Base-by-base conservation (phyloP, 2,329 filamentous ascomycete genomes). In the Microdochium trichocladiopsis region DNA sequence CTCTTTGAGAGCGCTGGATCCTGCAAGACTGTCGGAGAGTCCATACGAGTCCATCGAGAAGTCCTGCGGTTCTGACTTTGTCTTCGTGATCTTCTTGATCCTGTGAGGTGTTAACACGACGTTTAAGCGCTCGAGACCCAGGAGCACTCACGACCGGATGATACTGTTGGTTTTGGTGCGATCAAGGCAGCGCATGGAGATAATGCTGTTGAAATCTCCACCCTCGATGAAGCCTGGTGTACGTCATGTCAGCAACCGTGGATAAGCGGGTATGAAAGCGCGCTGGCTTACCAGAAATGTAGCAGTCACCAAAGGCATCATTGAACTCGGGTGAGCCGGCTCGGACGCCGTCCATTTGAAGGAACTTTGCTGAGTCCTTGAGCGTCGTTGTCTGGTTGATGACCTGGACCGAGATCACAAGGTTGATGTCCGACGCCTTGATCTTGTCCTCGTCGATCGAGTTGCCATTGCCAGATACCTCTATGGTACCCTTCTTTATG, bases 221-320 rank as follows among this genome's bases (percentile, higher is more conserved):
- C 50, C 50, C 41, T 51, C 41, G n/a, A 51, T 22, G 41, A 51
- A 51, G 21, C 50, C 50, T n/a, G n/a, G n/a, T n/a, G n/a, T n/a
- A n/a, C n/a, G n/a, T n/a, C n/a, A n/a, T n/a, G n/a, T n/a, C n/a
- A n/a, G n/a, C n/a, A n/a, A n/a, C n/a, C n/a, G n/a, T n/a, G n/a
- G n/a, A n/a, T n/a, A n/a, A n/a, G n/a, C n/a, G n/a, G n/a, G n/a
- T n/a, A n/a, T n/a, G n/a, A n/a, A n/a, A n/a, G n/a, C n/a, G n/a
- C n/a, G n/a, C n/a, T n/a, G n/a, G n/a, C n/a, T n/a, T n/a, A n/a
- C n/a, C n/a, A 12, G 50, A 51, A 24, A 51, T 51, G 25, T 25
- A 51, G 23, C 24, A 47, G 33, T 51, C 50, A 45, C 50, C 50
- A 25, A 31, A 51, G 37, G 25, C 25, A 10, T 51, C 41, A 18